Conservation (phyloP, 2,329 filamentous ascomycete genomes). For the Trichoderma sp. region DNA sequence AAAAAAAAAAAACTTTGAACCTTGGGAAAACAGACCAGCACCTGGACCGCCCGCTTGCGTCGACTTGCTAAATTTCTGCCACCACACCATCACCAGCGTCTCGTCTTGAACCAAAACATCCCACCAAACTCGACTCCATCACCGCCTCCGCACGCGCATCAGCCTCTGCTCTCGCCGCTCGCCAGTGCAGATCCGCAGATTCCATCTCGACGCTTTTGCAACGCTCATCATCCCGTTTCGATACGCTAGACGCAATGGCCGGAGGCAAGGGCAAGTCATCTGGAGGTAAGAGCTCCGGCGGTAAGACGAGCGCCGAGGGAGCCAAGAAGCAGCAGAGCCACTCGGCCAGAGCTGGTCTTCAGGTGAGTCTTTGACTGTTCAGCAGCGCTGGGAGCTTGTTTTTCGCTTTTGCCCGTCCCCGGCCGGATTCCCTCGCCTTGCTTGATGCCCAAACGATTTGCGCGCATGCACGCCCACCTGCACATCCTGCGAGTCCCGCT, state of each 20-base stretch:
- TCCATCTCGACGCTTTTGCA: neutral
- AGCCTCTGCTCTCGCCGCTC: neutral
- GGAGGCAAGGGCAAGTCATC: constrained; percentile 93
- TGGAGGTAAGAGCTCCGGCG: constrained; percentile 82
- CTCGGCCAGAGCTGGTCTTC: constrained; percentile 89
- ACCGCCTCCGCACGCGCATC: constrained; percentile 14
- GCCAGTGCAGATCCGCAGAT: constrained; percentile 5
- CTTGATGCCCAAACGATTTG: constrained; percentile 21
- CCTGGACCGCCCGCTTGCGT: constrained; percentile 17
- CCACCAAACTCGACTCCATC: constrained; percentile 14
- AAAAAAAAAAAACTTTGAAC: too few relatives aligned
- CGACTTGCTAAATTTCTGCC: constrained; percentile 25
- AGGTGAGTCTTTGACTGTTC: constrained; percentile 62
- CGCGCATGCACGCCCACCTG: constrained; percentile 19
- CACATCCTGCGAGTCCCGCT: constrained; percentile 19
- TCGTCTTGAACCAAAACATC: constrained; percentile 8
- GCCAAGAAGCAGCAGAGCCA: constrained; percentile 91
- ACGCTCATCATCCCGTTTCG: neutral
- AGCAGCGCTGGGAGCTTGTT: neutral
- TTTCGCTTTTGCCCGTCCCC: neutral
- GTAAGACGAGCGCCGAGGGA: constrained; percentile 65
- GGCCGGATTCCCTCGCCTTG: neutral
- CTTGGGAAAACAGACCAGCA: constrained; percentile 24
- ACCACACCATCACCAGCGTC: constrained; percentile 18
- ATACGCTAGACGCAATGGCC: constrained; percentile 50